These are phyloP conservation scores for Daedalea quercina DNA, from an alignment of 768 basidiomycete genomes.

Conservation along the genomic window DNA sequence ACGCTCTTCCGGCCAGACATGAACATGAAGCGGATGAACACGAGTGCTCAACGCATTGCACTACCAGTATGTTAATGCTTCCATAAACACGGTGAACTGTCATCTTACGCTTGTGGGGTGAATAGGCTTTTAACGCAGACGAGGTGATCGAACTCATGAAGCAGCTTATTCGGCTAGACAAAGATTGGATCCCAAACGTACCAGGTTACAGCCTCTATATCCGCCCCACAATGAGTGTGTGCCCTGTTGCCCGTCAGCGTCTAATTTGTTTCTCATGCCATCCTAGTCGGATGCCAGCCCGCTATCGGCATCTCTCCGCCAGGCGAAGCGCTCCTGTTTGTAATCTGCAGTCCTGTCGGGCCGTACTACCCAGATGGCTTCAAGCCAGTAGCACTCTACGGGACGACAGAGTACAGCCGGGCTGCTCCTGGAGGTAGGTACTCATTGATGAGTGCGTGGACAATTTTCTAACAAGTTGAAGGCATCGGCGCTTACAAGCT, in stretches of 20 bases:
- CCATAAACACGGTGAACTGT: neutral
- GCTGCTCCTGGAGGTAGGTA: constrained; percentile 39
- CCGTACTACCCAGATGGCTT: constrained; percentile 85
- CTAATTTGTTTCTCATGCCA: neutral
- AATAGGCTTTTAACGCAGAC: constrained; percentile 70
- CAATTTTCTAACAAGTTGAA: constrained; percentile 16
- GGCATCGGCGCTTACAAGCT: constrained; percentile 86
- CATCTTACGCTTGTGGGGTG: neutral
- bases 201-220: constrained; percentile 90
- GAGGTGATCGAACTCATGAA: constrained; percentile 76
- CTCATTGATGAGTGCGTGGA: neutral
- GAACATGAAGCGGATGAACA: constrained; percentile 97
- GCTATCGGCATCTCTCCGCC: constrained; percentile 42
- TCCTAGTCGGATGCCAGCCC: constrained; percentile 70
- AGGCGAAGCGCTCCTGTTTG: constrained; percentile 56
- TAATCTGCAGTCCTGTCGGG: constrained; percentile 58
- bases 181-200: constrained; percentile 86
- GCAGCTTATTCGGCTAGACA: constrained; percentile 76
- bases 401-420: constrained; percentile 41
- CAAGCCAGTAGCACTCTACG: constrained; percentile 86
- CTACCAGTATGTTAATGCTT: constrained; percentile 48
- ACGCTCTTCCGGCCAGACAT: constrained; percentile 91
- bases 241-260: neutral
- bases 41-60: constrained; percentile 69
- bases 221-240: constrained; percentile 65